Evolutionary conservation across 208 protist genomes (phyloP).

Genomic region (Leishmania arabica): DNA sequence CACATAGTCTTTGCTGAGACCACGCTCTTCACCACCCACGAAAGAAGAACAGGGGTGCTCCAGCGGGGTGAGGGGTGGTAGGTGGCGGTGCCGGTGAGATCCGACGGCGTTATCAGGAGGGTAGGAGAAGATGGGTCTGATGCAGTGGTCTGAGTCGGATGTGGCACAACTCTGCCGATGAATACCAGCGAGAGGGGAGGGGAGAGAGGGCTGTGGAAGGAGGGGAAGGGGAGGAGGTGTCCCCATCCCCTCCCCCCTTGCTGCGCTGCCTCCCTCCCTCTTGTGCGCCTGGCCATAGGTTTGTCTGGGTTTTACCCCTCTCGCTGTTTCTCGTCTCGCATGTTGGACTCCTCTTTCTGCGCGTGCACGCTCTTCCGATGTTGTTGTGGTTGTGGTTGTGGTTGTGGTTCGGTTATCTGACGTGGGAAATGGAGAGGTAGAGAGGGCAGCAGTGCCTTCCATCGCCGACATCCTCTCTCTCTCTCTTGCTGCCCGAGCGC

Average conservation of each 20-base stretch:
- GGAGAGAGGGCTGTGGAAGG: neutral
- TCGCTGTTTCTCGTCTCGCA: neutral
- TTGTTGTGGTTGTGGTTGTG: too few relatives aligned
- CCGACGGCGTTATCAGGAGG: neutral
- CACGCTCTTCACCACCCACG: neutral
- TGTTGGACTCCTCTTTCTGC: neutral
- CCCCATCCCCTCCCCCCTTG: too few relatives aligned
- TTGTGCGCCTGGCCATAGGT: neutral
- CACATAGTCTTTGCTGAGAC: neutral
- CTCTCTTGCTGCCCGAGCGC: neutral
- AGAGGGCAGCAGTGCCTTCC: neutral
- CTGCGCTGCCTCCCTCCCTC: too few relatives aligned
- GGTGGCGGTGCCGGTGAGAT: neutral
- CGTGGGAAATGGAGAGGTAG: neutral
- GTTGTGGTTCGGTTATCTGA: too few relatives aligned
- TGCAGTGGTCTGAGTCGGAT: neutral
- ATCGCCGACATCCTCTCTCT: neutral
- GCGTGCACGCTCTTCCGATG: neutral
- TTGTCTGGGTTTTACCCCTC: neutral
- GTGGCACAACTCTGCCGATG: neutral
- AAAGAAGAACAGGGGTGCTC: neutral
- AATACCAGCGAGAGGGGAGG: neutral
- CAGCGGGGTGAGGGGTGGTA: neutral
- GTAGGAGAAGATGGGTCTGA: neutral
- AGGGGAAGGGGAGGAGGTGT: too few relatives aligned